phyloP scores from a whole-genome alignment of 2,329 filamentous ascomycete species.

The Arthroderma sp. region DNA sequence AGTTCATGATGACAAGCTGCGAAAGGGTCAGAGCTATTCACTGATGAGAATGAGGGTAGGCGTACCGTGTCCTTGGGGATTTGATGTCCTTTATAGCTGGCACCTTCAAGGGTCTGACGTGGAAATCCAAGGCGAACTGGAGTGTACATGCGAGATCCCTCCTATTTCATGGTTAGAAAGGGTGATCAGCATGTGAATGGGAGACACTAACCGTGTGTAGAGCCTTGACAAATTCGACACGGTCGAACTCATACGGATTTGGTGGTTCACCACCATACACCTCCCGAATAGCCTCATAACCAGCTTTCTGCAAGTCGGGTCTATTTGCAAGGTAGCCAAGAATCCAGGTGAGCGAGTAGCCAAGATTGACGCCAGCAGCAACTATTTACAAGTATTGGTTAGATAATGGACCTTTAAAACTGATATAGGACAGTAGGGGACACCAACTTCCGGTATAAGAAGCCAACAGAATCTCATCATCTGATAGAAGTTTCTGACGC shows the following conservation, averaged over 20 bases:
- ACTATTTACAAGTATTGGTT: constrained; percentile 7
- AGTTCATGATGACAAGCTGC: constrained; percentile 7
- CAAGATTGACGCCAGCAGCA: constrained; percentile 11
- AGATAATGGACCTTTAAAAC: background rate
- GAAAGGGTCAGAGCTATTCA: background rate
- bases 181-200: background rate
- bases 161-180: background rate
- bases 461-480: constrained; percentile 11
- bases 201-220: constrained; percentile 8
- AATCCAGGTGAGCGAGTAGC: constrained; percentile 12
- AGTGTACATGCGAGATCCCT: constrained; percentile 10
- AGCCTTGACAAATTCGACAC: constrained; percentile 11
- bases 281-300: constrained; percentile 10
- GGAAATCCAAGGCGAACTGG: constrained; percentile 9
- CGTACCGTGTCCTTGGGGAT: constrained; percentile 6
- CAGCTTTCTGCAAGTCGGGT: constrained; percentile 10
- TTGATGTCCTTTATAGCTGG: constrained; percentile 5
- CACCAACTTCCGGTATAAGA: constrained; percentile 11
- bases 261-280: constrained; percentile 11
- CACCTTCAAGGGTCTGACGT: constrained; percentile 5
- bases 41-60: background rate
- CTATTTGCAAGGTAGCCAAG: constrained; percentile 11
- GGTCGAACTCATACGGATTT: constrained; percentile 10
- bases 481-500: constrained; percentile 9
- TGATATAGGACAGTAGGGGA: background rate